Conservation (phyloP, 164 flowering plant species). For the Stephania cephalantha region DNA sequence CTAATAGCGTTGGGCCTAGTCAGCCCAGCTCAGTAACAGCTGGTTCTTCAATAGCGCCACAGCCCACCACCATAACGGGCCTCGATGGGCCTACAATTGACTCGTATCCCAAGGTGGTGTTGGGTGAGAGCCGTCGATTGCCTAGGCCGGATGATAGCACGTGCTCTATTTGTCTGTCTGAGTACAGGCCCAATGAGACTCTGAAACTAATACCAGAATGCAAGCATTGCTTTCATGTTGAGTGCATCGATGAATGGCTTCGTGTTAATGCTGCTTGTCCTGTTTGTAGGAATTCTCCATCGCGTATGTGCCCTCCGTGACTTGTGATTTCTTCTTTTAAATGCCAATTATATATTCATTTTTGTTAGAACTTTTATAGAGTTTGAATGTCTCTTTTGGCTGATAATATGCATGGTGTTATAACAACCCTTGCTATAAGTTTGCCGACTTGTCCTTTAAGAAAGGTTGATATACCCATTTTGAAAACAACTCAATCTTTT, state of each 20-base stretch:
- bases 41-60: neutral
- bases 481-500: too few relatives aligned
- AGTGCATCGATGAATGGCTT: conserved; percentile 8
- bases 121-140: conserved; percentile 6
- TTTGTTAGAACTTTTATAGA: too few relatives aligned
- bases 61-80: neutral
- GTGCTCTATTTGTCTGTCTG: neutral
- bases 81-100: conserved; percentile 1
- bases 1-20: neutral
- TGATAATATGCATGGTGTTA: too few relatives aligned
- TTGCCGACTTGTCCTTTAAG: too few relatives aligned
- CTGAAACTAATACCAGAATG: neutral
- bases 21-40: neutral
- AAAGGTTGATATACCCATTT: too few relatives aligned
- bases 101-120: neutral
- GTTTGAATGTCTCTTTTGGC: too few relatives aligned
- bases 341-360: too few relatives aligned
- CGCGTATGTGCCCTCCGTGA: too few relatives aligned
- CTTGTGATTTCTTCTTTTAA: too few relatives aligned
- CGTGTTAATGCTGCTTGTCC: conserved; percentile 1
- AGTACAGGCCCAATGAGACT: neutral
- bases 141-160: neutral
- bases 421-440: too few relatives aligned
- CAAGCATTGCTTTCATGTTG: conserved; percentile 1
- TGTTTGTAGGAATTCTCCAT: conserved; percentile 4